A percentile compares a stretch with the other conserved stretches of the same genome.
Evolutionary conservation across 176 grass and related monocot species (phyloP).

Genomic region (Oryza punctata): DNA sequence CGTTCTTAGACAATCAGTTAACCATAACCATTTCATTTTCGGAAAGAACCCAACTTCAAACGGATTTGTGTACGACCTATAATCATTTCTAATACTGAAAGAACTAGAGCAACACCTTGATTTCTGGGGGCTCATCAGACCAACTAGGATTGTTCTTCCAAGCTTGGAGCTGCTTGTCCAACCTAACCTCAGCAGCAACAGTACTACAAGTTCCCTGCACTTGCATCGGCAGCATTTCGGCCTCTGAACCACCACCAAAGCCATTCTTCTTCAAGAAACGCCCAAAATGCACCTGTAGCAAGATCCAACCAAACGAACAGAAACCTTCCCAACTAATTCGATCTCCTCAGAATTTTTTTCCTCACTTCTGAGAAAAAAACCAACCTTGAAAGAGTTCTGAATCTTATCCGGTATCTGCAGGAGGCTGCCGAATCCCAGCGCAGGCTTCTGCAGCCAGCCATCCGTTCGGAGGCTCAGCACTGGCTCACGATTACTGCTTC

Average conservation of each 20-base stretch:
- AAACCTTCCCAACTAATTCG: background rate
- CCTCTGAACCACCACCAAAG: background rate
- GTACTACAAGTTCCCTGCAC: constrained; percentile 22
- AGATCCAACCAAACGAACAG: constrained; percentile 24
- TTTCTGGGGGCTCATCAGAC: constrained; percentile 65
- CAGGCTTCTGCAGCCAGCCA: constrained; percentile 24
- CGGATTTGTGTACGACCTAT: too few relatives aligned
- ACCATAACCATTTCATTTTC: background rate
- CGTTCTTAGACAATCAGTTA: background rate
- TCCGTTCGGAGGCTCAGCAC: background rate
- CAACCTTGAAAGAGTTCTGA: constrained; percentile 63
- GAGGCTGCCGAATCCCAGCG: constrained; percentile 38
- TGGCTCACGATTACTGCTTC: constrained; percentile 31
- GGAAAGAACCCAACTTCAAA: too few relatives aligned
- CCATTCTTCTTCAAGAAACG: constrained; percentile 47
- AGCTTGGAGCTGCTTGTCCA: constrained; percentile 73
- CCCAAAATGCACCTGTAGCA: constrained; percentile 54
- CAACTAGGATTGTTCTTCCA: constrained; percentile 75
- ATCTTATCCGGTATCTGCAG: constrained; percentile 62
- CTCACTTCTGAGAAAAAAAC: constrained; percentile 7
- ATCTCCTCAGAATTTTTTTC: background rate
- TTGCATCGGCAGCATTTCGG: constrained; percentile 20
- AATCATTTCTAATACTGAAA: background rate
- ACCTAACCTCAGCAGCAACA: constrained; percentile 45
- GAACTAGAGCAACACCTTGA: constrained; percentile 58